A percentile compares a stretch with the other conserved stretches of the same genome.
These are phyloP conservation scores for Umbelopsis vinacea DNA, from an alignment of 192 early-diverging fungal genomes.

Conservation along the genomic window DNA sequence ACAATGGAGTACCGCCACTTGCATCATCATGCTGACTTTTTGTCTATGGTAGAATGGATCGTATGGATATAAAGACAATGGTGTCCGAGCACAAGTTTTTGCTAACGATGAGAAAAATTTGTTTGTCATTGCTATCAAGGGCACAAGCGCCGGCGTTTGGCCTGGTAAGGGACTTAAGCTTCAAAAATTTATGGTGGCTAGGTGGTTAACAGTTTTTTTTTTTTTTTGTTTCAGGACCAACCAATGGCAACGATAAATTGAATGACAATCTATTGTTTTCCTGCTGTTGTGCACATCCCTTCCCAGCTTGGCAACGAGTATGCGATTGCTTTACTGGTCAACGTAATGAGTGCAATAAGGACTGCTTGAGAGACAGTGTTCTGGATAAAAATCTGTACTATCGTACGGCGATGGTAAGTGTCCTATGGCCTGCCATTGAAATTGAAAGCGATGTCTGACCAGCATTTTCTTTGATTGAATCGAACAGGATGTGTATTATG, in stretches of 20 bases:
- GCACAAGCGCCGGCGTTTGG: slow-evolving; percentile 73
- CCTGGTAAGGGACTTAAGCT: slow-evolving; percentile 43
- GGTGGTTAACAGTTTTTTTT: background rate
- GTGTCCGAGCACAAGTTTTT: slow-evolving; percentile 90
- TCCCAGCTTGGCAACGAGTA: slow-evolving; percentile 79
- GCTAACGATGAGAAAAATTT: slow-evolving; percentile 63
- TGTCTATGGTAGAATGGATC: slow-evolving; percentile 54
- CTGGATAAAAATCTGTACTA: slow-evolving; percentile 71
- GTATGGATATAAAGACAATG: slow-evolving; percentile 77
- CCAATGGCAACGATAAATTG: slow-evolving; percentile 71
- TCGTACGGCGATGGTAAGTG: slow-evolving; percentile 58
- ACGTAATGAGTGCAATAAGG: slow-evolving; percentile 58
- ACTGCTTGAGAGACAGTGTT: slow-evolving; percentile 65
- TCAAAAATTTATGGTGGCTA: background rate
- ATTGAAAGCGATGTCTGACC: slow-evolving; percentile 33
- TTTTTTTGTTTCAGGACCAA: slow-evolving; percentile 49
- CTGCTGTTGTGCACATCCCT: slow-evolving; percentile 92
- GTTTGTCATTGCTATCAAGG: slow-evolving; percentile 87
- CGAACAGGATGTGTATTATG: slow-evolving; percentile 65
- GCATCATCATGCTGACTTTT: background rate
- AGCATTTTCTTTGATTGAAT: slow-evolving; percentile 36
- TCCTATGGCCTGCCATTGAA: background rate
- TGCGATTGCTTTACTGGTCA: slow-evolving; percentile 78
- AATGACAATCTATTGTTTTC: slow-evolving; percentile 96
- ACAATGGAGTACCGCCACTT: slow-evolving; percentile 15